Conservation (phyloP, 441 rosid genomes). For the Corymbia citriodora region DNA sequence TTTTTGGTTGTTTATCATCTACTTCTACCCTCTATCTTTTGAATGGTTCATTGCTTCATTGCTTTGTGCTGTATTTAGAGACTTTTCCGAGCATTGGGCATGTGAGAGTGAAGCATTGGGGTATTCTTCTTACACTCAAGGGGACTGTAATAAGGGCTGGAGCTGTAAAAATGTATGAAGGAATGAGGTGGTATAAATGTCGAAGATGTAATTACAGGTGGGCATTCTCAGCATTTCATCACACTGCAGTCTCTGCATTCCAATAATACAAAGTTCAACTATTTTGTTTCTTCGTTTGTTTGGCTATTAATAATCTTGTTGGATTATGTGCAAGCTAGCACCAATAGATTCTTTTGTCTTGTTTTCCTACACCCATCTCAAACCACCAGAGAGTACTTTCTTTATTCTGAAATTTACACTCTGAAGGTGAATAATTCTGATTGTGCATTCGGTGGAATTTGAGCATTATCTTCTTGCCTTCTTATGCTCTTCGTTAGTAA, state of each 20-base stretch:
- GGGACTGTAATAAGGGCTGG: slow-evolving; percentile 94
- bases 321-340: not conserved
- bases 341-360: not conserved
- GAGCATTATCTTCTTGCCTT: not conserved
- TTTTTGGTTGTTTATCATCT: not conserved
- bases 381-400: not conserved
- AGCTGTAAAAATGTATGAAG: slow-evolving; percentile 90
- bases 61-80: slow-evolving; percentile 31
- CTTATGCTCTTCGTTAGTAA: not conserved
- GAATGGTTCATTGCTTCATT: slow-evolving; percentile 2
- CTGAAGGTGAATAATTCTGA: not conserved
- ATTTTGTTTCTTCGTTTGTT: not conserved
- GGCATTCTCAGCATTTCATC: not conserved
- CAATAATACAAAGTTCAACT: not conserved
- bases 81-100: slow-evolving; percentile 88
- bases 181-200: slow-evolving; percentile 79
- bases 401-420: not conserved
- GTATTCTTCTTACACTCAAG: slow-evolving; percentile 74
- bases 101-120: slow-evolving; percentile 84
- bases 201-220: slow-evolving; percentile 80
- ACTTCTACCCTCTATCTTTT: not conserved
- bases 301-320: not conserved
- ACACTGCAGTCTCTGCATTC: not conserved
- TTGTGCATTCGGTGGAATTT: not conserved
- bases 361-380: not conserved